Evolutionary conservation across 371 early-diverging fungal genomes (phyloP), one percentile per base, ranked within the genome.

Genomic region (Mucor irregularis): DNA sequence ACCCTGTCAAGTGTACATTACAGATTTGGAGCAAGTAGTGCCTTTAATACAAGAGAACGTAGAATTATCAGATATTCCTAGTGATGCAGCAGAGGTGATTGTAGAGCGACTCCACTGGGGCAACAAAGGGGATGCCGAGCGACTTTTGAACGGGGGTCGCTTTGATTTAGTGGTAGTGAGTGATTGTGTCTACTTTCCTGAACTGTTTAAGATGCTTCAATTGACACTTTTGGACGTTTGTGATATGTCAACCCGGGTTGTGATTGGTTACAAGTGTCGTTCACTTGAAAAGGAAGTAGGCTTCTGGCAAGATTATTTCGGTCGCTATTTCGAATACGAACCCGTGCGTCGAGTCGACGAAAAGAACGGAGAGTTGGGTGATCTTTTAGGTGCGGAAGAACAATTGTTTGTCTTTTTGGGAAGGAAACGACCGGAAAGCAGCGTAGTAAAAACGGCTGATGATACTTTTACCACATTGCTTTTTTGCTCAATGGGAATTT

Each of bases 251-350:
- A 84, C 85, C 2, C 55, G 56, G 34, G 65, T 82, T 9, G 66
- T 84, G 21, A 77, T 84, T 62, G 85, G 82, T 31, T 82, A 84
- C 66, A 82, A 84, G 49, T 78, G 81, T 26, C 76, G 85, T 5
- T 75, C 79, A 16, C 47, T 73, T 21, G 78, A 78, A 66, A 84
- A 81, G 50, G 85, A 84, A 68, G 59, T 62, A 16, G 82, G 81
- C 2, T 84, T 84, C 49, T 84, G 85, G 85, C 80, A 84, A 39
- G 73, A 81, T 53, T 80, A 76, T 44, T 76, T 84, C 66, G 85
- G 85, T 13, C 62, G 80, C 5, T 81, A 59, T 35, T 82, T 82
- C 68, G 71, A 71, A 42, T 78, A 82, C 39, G 81, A 81, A 40
- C 82, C 80, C 13, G 81, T 84, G 5, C 40, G 80, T 30, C 73